Percentiles rank a stretch among this genome's conserved stretches.
Conservation (phyloP, 129 eudicot species). For the Logfia minima region DNA sequence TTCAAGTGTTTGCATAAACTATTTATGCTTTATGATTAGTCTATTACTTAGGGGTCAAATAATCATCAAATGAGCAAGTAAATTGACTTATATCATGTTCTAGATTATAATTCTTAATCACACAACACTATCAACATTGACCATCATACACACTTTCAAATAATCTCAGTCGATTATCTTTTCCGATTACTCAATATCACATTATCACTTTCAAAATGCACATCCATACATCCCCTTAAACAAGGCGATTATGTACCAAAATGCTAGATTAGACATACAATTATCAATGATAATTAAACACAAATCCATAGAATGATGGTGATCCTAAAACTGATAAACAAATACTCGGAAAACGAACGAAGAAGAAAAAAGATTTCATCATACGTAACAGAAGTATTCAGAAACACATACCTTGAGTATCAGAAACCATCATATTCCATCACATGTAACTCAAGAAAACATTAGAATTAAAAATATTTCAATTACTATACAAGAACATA, state of each 20-base stretch:
- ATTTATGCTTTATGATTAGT: background rate
- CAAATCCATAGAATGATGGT: background rate
- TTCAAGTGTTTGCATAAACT: background rate
- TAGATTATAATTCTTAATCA: background rate
- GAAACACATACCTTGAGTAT: constrained; percentile 14
- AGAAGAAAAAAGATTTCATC: constrained; percentile 13
- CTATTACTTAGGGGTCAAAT: background rate
- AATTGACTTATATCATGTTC: background rate
- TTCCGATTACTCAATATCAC: background rate
- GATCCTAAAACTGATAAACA: background rate
- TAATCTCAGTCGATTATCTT: background rate
- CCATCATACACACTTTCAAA: background rate
- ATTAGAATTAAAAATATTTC: constrained; percentile 4
- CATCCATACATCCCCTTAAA: too few relatives aligned
- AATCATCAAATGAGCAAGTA: background rate
- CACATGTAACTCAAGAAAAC: constrained; percentile 21
- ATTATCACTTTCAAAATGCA: background rate
- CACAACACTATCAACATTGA: background rate
- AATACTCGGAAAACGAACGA: background rate
- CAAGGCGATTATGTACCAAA: background rate
- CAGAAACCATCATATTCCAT: constrained; percentile 21
- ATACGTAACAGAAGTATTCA: constrained; percentile 12
- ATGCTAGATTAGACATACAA: background rate
- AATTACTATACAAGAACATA: constrained; percentile 75
- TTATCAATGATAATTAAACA: too few relatives aligned